Evolutionary conservation across 352 stramenopile species (phyloP), one percentile per base, ranked within the genome.

Genomic region (Phytophthora pini): DNA sequence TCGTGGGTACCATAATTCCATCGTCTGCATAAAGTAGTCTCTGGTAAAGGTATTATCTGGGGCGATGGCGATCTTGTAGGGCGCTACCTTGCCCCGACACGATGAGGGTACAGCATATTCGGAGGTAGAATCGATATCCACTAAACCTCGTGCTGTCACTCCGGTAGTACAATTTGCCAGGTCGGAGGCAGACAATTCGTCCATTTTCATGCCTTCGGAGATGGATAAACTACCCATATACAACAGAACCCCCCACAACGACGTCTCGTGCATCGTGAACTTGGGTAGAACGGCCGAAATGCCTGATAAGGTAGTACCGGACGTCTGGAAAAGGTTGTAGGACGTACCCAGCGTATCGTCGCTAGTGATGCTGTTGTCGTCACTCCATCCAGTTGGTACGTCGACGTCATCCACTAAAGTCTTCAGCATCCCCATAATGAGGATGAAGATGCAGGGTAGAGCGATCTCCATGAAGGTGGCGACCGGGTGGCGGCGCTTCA

Each of bases 11-110:
- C 82, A 91, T 17, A 71, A 17, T 41, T 77, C 68, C 79, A 90
- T 86, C 0, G 79, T 87, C 51, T 87, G 59, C 68, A 88, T 74
- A 41, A 91, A 87, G 59, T 91, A 91, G 4, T 85, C 59, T 9
- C 77, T 62, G n/a, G 80, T 89, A 43, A 88, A 92, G 11, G 64
- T 55, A 24, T 77, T 90, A 52, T 92, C 77, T 1, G 83, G 83
- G 7, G 62, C 74, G 27, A 92, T 80, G 0, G 65, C 83, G 31
- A 90, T 73, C 44, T 90, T 91, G 61, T 87, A 89, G 0, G 83
- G 80, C 6, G 72, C 49, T 2, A 89, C 73, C 49, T 75, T 77
- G 31, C 68, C 70, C 2, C 9, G 47, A 41, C 82, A 91, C 0
- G 39, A 68, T 13, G 47, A 56, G 4, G 82, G 82, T 11, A 88